Evolutionary conservation across 2,329 filamentous ascomycete genomes (phyloP).

Genomic region (Sporothrix pallida): DNA sequence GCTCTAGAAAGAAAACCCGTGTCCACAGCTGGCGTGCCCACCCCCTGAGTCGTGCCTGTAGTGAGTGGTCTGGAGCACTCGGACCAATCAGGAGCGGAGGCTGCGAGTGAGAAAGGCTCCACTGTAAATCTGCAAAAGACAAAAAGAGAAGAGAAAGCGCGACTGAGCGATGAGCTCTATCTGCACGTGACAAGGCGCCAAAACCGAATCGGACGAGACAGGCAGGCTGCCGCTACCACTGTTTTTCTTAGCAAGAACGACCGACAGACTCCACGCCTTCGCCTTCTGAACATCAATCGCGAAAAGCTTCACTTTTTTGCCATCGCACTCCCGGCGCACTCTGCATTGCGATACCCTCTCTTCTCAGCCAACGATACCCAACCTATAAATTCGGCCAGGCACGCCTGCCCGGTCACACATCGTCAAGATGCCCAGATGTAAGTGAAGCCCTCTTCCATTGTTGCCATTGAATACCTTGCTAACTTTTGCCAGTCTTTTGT

Average conservation of each 20-base stretch:
- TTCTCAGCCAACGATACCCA: background rate
- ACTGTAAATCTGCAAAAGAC: background rate
- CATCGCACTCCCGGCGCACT: background rate
- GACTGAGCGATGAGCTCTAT: background rate
- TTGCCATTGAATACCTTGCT: constrained; percentile 22
- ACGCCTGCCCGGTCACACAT: background rate
- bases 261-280: background rate
- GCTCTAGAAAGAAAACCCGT: constrained; percentile 30
- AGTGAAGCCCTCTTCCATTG: background rate
- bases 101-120: background rate
- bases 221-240: constrained; percentile 22
- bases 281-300: constrained; percentile 3
- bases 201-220: background rate
- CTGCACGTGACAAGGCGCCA: constrained; percentile 31
- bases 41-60: constrained; percentile 34
- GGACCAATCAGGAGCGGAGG: constrained; percentile 26
- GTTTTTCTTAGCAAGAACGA: constrained; percentile 8
- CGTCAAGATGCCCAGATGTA: constrained; percentile 32
- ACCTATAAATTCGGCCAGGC: background rate
- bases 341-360: background rate
- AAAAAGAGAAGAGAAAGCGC: background rate
- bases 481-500: constrained; percentile 40
- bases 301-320: constrained; percentile 21
- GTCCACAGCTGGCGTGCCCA: constrained; percentile 31
- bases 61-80: background rate